Conservation (phyloP, 179 eudicot species). For the Beta corolliflora region DNA sequence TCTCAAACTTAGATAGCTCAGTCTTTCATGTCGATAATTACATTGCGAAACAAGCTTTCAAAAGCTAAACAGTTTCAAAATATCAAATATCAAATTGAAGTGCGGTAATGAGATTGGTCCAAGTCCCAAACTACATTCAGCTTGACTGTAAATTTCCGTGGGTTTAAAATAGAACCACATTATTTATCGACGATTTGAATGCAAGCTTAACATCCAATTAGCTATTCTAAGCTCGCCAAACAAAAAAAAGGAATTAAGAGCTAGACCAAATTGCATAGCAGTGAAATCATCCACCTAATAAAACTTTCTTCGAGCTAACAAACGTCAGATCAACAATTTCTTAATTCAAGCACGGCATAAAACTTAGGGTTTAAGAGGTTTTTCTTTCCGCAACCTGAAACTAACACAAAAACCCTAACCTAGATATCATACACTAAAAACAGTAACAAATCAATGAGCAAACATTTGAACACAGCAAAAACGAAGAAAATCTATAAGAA, state of each 20-base stretch:
- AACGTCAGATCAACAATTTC: not conserved
- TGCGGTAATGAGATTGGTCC: not conserved
- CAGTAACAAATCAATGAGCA: not conserved
- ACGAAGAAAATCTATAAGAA: not conserved
- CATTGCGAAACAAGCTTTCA: not conserved
- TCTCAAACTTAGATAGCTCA: not conserved
- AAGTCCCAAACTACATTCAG: not conserved
- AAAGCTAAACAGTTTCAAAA: not conserved
- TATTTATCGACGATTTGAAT: not conserved
- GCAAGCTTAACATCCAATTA: not conserved
- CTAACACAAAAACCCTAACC: slow-evolving; percentile 7
- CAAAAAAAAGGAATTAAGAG: no score
- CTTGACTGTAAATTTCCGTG: not conserved
- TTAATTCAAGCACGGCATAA: not conserved
- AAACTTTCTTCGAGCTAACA: not conserved
- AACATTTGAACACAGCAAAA: not conserved
- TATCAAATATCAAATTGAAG: not conserved
- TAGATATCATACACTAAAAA: not conserved
- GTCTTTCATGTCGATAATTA: not conserved
- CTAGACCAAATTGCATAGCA: not conserved
- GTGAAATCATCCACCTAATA: not conserved
- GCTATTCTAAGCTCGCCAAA: not conserved
- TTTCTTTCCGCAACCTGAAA: not conserved
- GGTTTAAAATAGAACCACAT: no score
- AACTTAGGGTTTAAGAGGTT: slow-evolving; percentile 17